These are phyloP conservation scores for Sporopachydermia quercuum DNA, from an alignment of 805 yeast species.

Conservation along the genomic window DNA sequence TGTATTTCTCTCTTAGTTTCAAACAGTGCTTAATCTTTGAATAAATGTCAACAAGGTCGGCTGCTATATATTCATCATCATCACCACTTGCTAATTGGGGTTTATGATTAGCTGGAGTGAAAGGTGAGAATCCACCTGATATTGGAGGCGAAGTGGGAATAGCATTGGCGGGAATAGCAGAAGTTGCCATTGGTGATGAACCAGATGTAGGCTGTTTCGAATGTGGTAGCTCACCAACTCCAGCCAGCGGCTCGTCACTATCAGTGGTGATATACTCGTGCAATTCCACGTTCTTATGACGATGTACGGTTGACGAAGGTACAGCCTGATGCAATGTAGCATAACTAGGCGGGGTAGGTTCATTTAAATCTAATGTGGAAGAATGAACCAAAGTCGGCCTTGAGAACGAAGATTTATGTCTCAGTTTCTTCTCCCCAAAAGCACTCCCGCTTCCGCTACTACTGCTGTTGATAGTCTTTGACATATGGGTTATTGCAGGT, in stretches of 20 bases:
- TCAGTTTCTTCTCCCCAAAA: neutral
- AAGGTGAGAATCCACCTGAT: slow-evolving; percentile 3
- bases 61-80: slow-evolving; percentile 43
- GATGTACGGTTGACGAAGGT: neutral
- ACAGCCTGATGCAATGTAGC: neutral
- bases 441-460: neutral
- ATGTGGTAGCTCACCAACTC: slow-evolving; percentile 1
- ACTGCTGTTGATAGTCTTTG: neutral
- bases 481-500: neutral
- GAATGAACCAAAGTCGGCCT: neutral
- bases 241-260: slow-evolving; percentile 1
- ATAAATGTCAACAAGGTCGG: slow-evolving; percentile 51
- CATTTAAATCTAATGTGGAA: neutral
- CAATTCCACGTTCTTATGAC: neutral
- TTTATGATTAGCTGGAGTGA: slow-evolving; percentile 21
- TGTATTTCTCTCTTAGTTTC: slow-evolving; percentile 63
- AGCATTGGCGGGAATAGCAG: slow-evolving; percentile 15
- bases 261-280: too few species aligned
- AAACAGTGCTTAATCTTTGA: slow-evolving; percentile 51
- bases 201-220: slow-evolving; percentile 6
- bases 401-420: neutral
- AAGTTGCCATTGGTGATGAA: too few species aligned
- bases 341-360: neutral
- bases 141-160: slow-evolving; percentile 11
- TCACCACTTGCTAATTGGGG: slow-evolving; percentile 31